phyloP scores from a whole-genome alignment of 2,329 filamentous ascomycete genomes.

The Aspergillus sp. region DNA sequence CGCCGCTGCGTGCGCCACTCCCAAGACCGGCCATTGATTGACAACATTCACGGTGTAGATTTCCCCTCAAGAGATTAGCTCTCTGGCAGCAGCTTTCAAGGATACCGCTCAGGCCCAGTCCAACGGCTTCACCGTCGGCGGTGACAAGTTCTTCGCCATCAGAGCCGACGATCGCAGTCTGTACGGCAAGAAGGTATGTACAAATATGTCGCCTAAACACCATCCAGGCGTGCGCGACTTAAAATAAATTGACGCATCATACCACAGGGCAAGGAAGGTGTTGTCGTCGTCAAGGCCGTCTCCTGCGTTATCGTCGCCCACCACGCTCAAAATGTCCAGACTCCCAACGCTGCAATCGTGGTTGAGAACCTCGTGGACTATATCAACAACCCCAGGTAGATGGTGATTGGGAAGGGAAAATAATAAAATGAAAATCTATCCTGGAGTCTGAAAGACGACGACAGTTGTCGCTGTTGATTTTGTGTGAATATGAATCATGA shows the following conservation, averaged over 20 bases:
- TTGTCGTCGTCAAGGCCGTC: conserved; percentile 76
- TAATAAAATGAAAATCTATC: conserved; percentile 5
- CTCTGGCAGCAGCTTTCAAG: conserved; percentile 46
- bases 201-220: too few relatives aligned
- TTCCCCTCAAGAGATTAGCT: conserved; percentile 47
- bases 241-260: too few relatives aligned
- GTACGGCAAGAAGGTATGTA: conserved; percentile 72
- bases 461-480: not conserved
- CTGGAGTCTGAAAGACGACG: not conserved
- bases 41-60: conserved; percentile 31
- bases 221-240: too few relatives aligned
- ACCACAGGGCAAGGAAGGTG: conserved; percentile 63
- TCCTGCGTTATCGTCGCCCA: conserved; percentile 84
- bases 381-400: conserved; percentile 65
- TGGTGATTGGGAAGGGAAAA: conserved; percentile 13
- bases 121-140: conserved; percentile 66
- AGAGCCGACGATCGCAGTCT: conserved; percentile 68
- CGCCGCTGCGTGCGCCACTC: too few relatives aligned
- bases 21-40: conserved; percentile 6
- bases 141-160: conserved; percentile 70
- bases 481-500: conserved; percentile 12
- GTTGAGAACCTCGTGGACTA: conserved; percentile 84
- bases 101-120: conserved; percentile 40
- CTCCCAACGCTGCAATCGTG: conserved; percentile 66
- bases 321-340: conserved; percentile 66